A percentile compares a stretch with the other conserved stretches of the same genome.
phyloP scores from a whole-genome alignment of 148 eudicot species.

The Camellia lanceoleosa region DNA sequence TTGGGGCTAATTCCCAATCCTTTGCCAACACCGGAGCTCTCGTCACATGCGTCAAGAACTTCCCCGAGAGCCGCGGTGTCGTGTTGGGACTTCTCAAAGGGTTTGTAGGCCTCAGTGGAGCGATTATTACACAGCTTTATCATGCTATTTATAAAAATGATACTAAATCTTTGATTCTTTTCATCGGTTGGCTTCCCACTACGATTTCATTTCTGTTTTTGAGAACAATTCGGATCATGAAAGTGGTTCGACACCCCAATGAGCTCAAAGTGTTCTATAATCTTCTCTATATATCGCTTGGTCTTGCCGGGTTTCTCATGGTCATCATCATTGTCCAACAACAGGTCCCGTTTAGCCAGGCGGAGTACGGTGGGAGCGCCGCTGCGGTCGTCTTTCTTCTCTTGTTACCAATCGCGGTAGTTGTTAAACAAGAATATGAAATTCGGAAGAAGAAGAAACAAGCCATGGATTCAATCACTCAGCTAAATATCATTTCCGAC shows the following conservation, averaged over 20 bases:
- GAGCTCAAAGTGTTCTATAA: conserved; percentile 39
- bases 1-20: conserved; percentile 33
- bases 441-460: conserved; percentile 13
- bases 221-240: conserved; percentile 33
- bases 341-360: conserved; percentile 7
- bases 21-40: conserved; percentile 35
- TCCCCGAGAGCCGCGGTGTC: conserved; percentile 30
- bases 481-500: not conserved
- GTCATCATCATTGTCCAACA: conserved; percentile 33
- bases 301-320: conserved; percentile 50
- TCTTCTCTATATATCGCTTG: conserved; percentile 37
- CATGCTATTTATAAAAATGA: conserved; percentile 34
- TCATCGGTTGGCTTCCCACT: conserved; percentile 54
- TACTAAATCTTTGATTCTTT: conserved; percentile 37
- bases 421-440: conserved; percentile 22
- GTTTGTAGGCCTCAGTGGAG: conserved; percentile 33
- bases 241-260: conserved; percentile 24
- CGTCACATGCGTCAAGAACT: conserved; percentile 29
- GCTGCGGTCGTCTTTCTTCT: conserved; percentile 19
- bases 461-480: not conserved
- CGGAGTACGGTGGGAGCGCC: conserved; percentile 20
- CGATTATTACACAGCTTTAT: conserved; percentile 27
- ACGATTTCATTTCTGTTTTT: conserved; percentile 38
- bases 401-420: conserved; percentile 17
- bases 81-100: conserved; percentile 34